These are phyloP conservation scores for Ramicandelaber brevisporus DNA, from an alignment of 192 early-diverging fungal species.

Conservation along the genomic window DNA sequence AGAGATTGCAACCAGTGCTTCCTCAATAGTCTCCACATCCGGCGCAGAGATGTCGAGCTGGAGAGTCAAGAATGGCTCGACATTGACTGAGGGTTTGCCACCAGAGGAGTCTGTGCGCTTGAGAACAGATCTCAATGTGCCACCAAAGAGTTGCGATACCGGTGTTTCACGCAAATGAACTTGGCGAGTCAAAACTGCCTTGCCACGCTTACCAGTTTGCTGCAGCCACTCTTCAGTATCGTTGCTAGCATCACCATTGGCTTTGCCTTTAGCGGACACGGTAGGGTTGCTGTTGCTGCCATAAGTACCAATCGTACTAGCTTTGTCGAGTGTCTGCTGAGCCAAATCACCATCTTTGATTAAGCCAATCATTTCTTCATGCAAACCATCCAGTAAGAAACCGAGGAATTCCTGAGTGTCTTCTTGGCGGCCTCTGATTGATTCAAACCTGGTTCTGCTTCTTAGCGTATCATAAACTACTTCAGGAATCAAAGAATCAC, in stretches of 20 bases:
- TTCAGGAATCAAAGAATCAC: conserved; percentile 71
- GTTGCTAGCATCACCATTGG: too few relatives aligned
- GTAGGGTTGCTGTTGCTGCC: too few relatives aligned
- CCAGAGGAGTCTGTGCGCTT: conserved; percentile 18
- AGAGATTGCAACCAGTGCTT: conserved; percentile 66
- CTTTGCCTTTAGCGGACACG: too few relatives aligned
- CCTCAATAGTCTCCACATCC: conserved; percentile 50
- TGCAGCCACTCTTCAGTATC: too few relatives aligned
- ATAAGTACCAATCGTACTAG: too few relatives aligned
- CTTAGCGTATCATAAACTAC: conserved; percentile 78
- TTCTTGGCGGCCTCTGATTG: conserved; percentile 76
- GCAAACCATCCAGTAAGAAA: conserved; percentile 77
- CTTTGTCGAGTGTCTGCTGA: too few relatives aligned
- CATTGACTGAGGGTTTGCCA: conserved; percentile 45
- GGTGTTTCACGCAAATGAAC: too few relatives aligned
- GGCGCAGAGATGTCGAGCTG: conserved; percentile 68
- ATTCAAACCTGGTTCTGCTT: conserved; percentile 49
- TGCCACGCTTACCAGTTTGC: too few relatives aligned
- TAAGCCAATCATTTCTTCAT: conserved; percentile 62
- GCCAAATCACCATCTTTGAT: too few relatives aligned
- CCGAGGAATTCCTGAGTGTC: conserved; percentile 94
- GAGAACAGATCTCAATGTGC: conserved; percentile 49
- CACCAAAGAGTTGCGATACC: conserved; percentile 71
- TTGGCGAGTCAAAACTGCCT: too few relatives aligned
- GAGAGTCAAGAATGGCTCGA: conserved; percentile 73